Evolutionary conservation across 2,329 filamentous ascomycete species (phyloP), one percentile per base, ranked within the genome.

Genomic region (Hirsutella minnesotensis): DNA sequence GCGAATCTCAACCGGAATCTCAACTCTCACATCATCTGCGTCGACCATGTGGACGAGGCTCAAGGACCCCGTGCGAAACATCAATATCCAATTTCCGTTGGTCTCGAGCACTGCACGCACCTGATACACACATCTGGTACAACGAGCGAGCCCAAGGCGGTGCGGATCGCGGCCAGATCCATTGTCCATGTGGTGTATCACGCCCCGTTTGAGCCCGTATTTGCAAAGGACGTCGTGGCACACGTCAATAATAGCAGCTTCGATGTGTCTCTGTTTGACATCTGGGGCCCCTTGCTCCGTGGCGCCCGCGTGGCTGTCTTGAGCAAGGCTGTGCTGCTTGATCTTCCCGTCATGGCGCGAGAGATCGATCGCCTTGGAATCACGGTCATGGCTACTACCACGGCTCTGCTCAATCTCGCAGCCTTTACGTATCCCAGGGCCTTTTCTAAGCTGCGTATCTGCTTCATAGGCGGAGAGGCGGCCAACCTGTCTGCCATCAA

Each of bases 231-330:
- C 27, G 27, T 40, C 9, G 38, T 40, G 16, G 38, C 38, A 5
- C 38, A 40, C 16, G 38, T 40, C 38, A 40, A 40, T 9, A 40
- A 40, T 16, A 40, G 38, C 38, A 40, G 38, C 38, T 40, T 40
- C 16, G 38, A 40, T 16, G 38, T 40, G 10, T 40, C 38, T 13
- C 27, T 40, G 2, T 19, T 40, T 10, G 38, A 40, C 16, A 19
- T 40, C 27, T 40, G 38, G 38, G 38, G 16, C 9, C 38, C 38
- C 2, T 19, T 40, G 4, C 38, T 40, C 10, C 27, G 38, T 12
- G 38, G 38, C 5, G 38, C 27, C 2, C 16, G 27, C 7, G 30
- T 40, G 4, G 38, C 38, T 18, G 38, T 40, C 16, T 18, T 40
- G 16, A 31, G 16, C 27, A 40, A 40, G 38, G 27, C 38, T 9